phyloP scores from a whole-genome alignment of 192 early-diverging fungal species.

The Haplosporangium gracile region DNA sequence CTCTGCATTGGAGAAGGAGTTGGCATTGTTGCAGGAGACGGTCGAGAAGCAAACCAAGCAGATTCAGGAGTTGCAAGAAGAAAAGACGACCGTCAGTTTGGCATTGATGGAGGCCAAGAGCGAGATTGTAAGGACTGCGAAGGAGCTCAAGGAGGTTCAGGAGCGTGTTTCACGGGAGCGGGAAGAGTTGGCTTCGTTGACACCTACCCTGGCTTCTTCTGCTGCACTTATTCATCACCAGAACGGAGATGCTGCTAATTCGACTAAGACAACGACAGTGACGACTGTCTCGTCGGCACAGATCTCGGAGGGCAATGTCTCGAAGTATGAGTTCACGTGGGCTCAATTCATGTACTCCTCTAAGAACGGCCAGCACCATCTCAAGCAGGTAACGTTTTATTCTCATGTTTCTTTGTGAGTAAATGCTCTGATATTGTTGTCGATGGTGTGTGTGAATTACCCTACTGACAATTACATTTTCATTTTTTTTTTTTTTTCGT shows the following conservation, averaged over 20 bases:
- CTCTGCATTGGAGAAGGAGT: not conserved
- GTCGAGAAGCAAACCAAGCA: conserved; percentile 9
- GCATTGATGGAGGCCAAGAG: conserved; percentile 11
- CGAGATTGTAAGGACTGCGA: not conserved
- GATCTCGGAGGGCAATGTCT: not conserved
- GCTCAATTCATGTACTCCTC: conserved; percentile 21
- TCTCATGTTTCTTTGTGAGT: not conserved
- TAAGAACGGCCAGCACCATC: conserved; percentile 13
- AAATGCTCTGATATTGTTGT: too few species aligned
- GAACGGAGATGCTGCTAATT: not conserved
- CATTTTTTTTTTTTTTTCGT: not conserved
- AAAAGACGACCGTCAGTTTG: conserved; percentile 8
- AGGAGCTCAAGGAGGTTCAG: conserved; percentile 17
- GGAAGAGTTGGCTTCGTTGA: conserved; percentile 13
- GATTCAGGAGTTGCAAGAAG: conserved; percentile 5
- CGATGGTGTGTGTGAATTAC: not conserved
- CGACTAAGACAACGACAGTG: not conserved
- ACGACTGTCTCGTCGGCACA: not conserved
- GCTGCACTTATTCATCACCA: conserved; percentile 11
- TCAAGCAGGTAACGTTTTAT: conserved; percentile 25
- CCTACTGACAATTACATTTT: not conserved
- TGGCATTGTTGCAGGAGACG: conserved; percentile 9
- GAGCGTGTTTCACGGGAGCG: not conserved
- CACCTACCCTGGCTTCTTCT: conserved; percentile 14
- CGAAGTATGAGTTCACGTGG: conserved; percentile 36